Percentiles rank a stretch among this genome's conserved stretches.
Conservation (phyloP, 345 rosid species). For the Durio zibethinus region DNA sequence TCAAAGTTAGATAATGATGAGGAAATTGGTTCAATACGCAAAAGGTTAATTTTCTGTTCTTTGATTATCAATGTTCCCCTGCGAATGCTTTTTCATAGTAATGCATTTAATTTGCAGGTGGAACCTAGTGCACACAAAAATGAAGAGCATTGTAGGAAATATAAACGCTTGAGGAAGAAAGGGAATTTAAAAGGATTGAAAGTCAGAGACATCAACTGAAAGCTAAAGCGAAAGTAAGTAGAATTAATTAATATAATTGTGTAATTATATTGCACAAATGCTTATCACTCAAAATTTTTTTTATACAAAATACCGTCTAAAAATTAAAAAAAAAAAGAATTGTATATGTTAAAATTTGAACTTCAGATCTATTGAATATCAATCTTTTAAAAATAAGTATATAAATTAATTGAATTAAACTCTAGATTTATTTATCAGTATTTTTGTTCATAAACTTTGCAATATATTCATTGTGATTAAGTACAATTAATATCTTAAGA, state of each 20-base stretch:
- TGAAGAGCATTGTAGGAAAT: constrained; percentile 70
- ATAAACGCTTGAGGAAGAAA: constrained; percentile 64
- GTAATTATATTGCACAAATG: background rate
- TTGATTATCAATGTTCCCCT: background rate
- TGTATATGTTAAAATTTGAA: too few species aligned
- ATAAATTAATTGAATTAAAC: too few species aligned
- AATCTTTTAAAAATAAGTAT: too few species aligned
- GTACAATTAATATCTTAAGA: background rate
- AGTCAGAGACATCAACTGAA: constrained; percentile 38
- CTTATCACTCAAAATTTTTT: background rate
- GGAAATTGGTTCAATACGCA: constrained; percentile 56
- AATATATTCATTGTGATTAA: background rate
- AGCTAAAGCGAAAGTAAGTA: constrained; percentile 55
- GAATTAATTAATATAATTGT: background rate
- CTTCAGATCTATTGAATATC: too few species aligned
- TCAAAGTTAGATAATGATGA: constrained; percentile 85
- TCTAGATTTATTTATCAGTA: too few species aligned
- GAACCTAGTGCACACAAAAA: constrained; percentile 74
- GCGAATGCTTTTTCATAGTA: background rate
- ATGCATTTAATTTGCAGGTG: constrained; percentile 40
- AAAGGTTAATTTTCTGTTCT: constrained; percentile 46
- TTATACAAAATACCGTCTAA: too few species aligned
- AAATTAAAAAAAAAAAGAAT: too few species aligned
- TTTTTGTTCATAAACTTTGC: background rate
- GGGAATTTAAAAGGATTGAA: constrained; percentile 50